Conservation (phyloP, 768 basidiomycete genomes). For the Tulasnella sp. region DNA sequence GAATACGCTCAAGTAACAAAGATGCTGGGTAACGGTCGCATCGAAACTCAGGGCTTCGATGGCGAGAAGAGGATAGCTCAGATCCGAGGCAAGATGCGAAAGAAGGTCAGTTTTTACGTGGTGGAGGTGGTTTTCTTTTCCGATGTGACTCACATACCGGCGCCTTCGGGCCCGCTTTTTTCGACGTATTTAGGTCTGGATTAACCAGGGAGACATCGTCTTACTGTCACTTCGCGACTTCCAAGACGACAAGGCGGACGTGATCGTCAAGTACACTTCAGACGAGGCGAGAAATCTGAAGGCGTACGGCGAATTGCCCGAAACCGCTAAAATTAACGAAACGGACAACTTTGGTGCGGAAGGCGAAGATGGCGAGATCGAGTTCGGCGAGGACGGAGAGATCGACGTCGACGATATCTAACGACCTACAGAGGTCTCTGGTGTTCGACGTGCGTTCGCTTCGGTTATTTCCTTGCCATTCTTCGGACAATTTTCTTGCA, state of each 20-base stretch:
- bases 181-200: constrained; percentile 76
- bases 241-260: constrained; percentile 99
- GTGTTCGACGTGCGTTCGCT: not conserved
- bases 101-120: constrained; percentile 64
- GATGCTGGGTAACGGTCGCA: constrained; percentile 96
- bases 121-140: not conserved
- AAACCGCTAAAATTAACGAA: constrained; percentile 96
- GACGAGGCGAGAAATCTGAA: constrained; percentile 80
- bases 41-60: constrained; percentile 97
- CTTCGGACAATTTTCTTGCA: not conserved
- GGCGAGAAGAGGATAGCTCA: constrained; percentile 97
- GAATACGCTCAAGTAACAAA: constrained; percentile 98
- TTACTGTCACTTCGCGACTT: constrained; percentile 93
- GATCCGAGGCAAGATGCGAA: constrained; percentile 98
- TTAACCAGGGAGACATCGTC: constrained; percentile 96
- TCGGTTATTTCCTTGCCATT: not conserved
- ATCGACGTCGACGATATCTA: constrained; percentile 89
- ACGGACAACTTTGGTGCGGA: constrained; percentile 91
- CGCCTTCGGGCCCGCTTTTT: not conserved
- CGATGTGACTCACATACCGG: not conserved
- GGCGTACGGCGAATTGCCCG: constrained; percentile 91
- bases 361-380: constrained; percentile 83
- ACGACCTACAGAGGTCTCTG: constrained; percentile 23
- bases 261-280: constrained; percentile 97
- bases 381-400: constrained; percentile 76